phyloP scores from a whole-genome alignment of 768 basidiomycete genomes.

The Naganishia antarctica region DNA sequence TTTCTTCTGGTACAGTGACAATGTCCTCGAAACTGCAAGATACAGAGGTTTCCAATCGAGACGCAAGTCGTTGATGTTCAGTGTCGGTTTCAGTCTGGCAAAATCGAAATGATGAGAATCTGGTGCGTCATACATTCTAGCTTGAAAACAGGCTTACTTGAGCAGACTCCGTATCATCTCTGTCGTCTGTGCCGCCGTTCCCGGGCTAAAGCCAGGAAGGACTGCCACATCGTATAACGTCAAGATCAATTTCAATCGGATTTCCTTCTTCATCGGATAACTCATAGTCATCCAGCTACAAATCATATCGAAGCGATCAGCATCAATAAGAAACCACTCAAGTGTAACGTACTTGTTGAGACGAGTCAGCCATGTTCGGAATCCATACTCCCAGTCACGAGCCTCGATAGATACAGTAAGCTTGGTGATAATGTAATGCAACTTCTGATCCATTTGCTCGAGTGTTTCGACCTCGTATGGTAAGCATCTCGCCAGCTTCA shows the following conservation, averaged over 20 bases:
- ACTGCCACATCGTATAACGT: slow-evolving; percentile 72
- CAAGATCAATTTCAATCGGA: slow-evolving; percentile 66
- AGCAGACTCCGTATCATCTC: slow-evolving; percentile 18
- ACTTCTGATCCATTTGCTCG: slow-evolving; percentile 67
- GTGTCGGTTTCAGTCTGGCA: slow-evolving; percentile 31
- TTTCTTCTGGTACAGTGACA: slow-evolving; percentile 60
- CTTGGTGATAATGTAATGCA: slow-evolving; percentile 65
- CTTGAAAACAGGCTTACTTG: neutral
- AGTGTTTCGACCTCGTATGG: slow-evolving; percentile 75
- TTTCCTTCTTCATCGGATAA: slow-evolving; percentile 77
- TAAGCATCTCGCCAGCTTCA: slow-evolving; percentile 51
- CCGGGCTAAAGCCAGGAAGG: slow-evolving; percentile 39
- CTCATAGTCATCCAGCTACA: slow-evolving; percentile 73
- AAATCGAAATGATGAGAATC: neutral
- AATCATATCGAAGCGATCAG: neutral
- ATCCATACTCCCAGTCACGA: slow-evolving; percentile 74
- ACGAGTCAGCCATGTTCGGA: slow-evolving; percentile 72
- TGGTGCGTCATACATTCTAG: neutral
- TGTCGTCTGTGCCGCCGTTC: slow-evolving; percentile 15
- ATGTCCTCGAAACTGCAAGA: slow-evolving; percentile 39
- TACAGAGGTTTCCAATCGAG: slow-evolving; percentile 45
- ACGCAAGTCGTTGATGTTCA: slow-evolving; percentile 43
- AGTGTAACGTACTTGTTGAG: slow-evolving; percentile 55
- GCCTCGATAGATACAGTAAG: slow-evolving; percentile 71
- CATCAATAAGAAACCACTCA: slow-evolving; percentile 23